phyloP scores from a whole-genome alignment of 345 rosid species.

The Salix udensis region DNA sequence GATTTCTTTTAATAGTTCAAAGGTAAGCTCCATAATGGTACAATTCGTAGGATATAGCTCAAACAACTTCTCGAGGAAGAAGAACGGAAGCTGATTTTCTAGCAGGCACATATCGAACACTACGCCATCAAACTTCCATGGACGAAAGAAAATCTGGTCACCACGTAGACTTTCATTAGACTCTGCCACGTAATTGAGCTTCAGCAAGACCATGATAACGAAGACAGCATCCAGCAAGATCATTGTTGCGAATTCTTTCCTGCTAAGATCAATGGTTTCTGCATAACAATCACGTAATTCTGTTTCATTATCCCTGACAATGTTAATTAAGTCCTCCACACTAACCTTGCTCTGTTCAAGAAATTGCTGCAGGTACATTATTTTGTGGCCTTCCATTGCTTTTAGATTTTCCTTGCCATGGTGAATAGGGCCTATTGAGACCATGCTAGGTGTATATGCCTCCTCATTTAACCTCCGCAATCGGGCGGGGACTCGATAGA shows the following conservation, averaged over 20 bases:
- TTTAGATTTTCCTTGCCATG: background rate
- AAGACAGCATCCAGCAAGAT: constrained; percentile 15
- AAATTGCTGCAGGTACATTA: constrained; percentile 5
- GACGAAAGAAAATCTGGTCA: background rate
- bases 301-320: background rate
- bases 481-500: constrained; percentile 7
- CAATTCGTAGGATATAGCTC: background rate
- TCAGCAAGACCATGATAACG: constrained; percentile 4
- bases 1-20: background rate
- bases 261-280: background rate
- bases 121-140: background rate
- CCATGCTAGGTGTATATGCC: constrained; percentile 11
- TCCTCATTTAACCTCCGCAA: background rate
- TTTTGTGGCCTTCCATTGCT: constrained; percentile 13
- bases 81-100: background rate
- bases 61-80: constrained; percentile 3
- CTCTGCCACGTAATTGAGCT: background rate
- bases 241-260: background rate
- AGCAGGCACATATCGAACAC: background rate
- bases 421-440: constrained; percentile 17
- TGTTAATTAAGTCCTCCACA: background rate
- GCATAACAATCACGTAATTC: constrained; percentile 9
- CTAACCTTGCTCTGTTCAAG: background rate
- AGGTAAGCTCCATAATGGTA: background rate
- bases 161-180: background rate